phyloP scores from a whole-genome alignment of 2,329 filamentous ascomycete genomes.

The Lasiodiplodia sp. region DNA sequence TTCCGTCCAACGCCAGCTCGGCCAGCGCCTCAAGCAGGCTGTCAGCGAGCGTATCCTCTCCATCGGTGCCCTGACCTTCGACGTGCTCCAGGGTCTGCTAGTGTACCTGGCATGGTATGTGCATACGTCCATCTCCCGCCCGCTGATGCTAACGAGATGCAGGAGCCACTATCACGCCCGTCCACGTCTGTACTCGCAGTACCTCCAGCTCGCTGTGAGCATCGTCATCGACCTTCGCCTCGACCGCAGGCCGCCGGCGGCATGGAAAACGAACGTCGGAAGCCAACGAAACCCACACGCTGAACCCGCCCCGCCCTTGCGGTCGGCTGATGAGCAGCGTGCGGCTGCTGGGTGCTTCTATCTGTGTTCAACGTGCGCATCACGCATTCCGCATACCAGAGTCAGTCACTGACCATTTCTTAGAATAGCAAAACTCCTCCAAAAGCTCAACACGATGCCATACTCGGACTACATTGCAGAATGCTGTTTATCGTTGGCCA shows the following conservation, averaged over 20 bases:
- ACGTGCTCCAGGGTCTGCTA: conserved; percentile 50
- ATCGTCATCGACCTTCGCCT: conserved; percentile 44
- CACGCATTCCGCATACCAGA: not conserved
- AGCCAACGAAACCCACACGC: not conserved
- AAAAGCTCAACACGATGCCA: conserved; percentile 49
- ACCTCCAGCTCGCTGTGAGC: conserved; percentile 41
- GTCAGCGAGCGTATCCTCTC: conserved; percentile 44
- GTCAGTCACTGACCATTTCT: conserved; percentile 31
- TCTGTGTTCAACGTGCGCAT: not conserved
- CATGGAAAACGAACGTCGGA: conserved; percentile 32
- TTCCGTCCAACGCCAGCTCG: conserved; percentile 37
- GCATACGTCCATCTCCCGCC: not conserved
- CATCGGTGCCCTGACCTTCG: conserved; percentile 46
- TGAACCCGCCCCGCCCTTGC: not conserved
- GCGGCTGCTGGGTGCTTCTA: not conserved
- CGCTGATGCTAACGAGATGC: not conserved
- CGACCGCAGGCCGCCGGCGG: conserved; percentile 32
- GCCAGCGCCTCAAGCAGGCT: conserved; percentile 39
- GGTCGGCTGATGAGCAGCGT: not conserved
- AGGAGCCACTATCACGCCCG: conserved; percentile 44
- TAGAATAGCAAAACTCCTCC: conserved; percentile 47
- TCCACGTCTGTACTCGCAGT: conserved; percentile 42
- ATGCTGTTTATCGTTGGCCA: conserved; percentile 44
- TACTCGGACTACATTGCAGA: conserved; percentile 46
- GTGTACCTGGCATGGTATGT: conserved; percentile 46